Conservation (phyloP, 2,329 filamentous ascomycete genomes). For the Aspergillus sp. region DNA sequence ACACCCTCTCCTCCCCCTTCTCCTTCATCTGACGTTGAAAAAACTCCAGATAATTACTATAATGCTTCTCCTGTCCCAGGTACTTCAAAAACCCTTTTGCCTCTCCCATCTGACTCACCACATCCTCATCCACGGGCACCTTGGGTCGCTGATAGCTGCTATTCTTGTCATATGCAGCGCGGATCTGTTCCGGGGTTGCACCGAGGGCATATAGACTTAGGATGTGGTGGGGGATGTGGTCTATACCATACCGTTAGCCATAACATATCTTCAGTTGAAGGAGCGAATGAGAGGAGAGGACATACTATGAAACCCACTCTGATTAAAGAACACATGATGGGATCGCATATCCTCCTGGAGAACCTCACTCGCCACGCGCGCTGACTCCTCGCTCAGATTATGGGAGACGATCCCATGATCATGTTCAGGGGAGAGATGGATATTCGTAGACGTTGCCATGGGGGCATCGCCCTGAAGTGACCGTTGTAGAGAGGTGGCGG, state of each 20-base stretch:
- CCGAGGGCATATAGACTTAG: conserved; percentile 76
- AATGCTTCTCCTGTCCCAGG: conserved; percentile 66
- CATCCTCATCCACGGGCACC: conserved; percentile 49
- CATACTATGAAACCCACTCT: conserved; percentile 68
- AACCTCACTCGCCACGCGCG: conserved; percentile 64
- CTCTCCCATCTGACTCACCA: conserved; percentile 60
- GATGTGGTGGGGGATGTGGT: conserved; percentile 79
- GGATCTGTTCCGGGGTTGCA: conserved; percentile 61
- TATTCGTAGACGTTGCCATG: conserved; percentile 50
- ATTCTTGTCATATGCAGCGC: conserved; percentile 67
- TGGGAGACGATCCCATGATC: conserved; percentile 51
- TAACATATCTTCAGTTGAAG: background rate
- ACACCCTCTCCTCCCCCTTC: conserved; percentile 61
- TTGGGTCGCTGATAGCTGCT: conserved; percentile 64
- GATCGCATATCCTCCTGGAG: conserved; percentile 73
- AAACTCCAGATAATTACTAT: conserved; percentile 73
- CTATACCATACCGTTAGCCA: conserved; percentile 22
- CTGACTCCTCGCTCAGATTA: conserved; percentile 58
- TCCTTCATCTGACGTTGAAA: conserved; percentile 72
- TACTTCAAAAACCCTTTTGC: conserved; percentile 59
- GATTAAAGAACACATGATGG: conserved; percentile 81
- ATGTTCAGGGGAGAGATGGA: conserved; percentile 47
- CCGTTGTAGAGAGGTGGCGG: too few relatives aligned
- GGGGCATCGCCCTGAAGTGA: background rate
- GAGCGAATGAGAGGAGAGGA: background rate